Percentiles rank a stretch among this genome's conserved stretches.
Evolutionary conservation across 176 grass and related monocot genomes (phyloP).

Genomic region (Oryza brachyantha): DNA sequence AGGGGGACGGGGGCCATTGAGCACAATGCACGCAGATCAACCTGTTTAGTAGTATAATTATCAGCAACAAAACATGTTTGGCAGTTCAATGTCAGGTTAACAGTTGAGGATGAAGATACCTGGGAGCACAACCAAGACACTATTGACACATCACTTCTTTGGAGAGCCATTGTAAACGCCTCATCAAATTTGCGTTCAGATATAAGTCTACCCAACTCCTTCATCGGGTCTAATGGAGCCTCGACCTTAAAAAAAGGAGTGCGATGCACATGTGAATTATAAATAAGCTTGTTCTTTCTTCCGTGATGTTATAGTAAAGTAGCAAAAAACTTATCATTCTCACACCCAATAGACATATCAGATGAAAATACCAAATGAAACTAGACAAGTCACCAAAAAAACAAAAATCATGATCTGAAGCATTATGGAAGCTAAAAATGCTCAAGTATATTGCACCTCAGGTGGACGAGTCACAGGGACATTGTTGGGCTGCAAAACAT

Average conservation of each 20-base stretch:
- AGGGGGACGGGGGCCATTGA: constrained; percentile 54
- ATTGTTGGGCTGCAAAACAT: constrained; percentile 59
- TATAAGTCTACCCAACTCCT: constrained; percentile 77
- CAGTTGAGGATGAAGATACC: constrained; percentile 45
- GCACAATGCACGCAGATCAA: constrained; percentile 82
- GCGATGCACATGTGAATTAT: background rate
- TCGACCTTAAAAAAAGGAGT: constrained; percentile 43
- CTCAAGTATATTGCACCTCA: constrained; percentile 47
- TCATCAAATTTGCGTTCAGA: constrained; percentile 84
- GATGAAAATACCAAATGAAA: constrained; percentile 12
- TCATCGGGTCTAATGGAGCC: constrained; percentile 77
- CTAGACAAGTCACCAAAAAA: constrained; percentile 6
- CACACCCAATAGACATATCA: background rate
- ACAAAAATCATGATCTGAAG: background rate
- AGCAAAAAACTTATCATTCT: background rate
- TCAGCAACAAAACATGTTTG: constrained; percentile 9
- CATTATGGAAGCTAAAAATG: background rate
- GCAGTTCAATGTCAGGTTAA: background rate
- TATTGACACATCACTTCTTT: constrained; percentile 87
- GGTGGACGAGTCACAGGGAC: constrained; percentile 61
- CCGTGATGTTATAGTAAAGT: background rate
- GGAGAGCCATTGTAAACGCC: constrained; percentile 94
- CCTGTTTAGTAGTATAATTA: constrained; percentile 49
- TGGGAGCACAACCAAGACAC: constrained; percentile 96
- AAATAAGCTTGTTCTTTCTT: background rate